phyloP scores from a whole-genome alignment of 1,284 basidiomycete genomes.

The Malassezia yamatoensis region DNA sequence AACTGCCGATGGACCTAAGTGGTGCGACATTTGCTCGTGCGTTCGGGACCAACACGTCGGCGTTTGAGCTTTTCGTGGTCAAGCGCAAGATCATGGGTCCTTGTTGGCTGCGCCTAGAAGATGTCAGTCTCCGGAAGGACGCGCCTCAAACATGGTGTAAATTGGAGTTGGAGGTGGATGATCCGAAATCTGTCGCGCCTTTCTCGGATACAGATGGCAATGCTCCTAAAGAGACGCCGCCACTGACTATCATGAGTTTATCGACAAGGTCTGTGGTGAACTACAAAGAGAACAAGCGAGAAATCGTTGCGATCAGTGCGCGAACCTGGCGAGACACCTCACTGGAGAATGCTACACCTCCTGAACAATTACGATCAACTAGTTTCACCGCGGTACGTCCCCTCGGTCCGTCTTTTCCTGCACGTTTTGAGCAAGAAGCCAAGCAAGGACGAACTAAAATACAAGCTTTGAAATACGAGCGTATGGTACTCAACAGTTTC shows the following conservation, averaged over 20 bases:
- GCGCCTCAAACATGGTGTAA: slow-evolving; percentile 52
- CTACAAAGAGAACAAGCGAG: slow-evolving; percentile 82
- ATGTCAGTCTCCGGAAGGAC: slow-evolving; percentile 57
- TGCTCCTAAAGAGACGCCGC: slow-evolving; percentile 73
- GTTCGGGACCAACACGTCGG: slow-evolving; percentile 83
- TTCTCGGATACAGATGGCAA: slow-evolving; percentile 63
- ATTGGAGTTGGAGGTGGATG: slow-evolving; percentile 71
- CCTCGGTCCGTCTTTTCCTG: slow-evolving; percentile 71
- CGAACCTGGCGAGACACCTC: slow-evolving; percentile 66
- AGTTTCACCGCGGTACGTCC: slow-evolving; percentile 86
- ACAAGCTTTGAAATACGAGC: slow-evolving; percentile 62
- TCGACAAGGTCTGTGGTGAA: slow-evolving; percentile 86
- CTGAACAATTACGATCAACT: slow-evolving; percentile 60
- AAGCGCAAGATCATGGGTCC: slow-evolving; percentile 98
- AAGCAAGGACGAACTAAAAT: slow-evolving; percentile 58
- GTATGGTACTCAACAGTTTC: slow-evolving; percentile 71
- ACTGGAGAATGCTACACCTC: slow-evolving; percentile 42
- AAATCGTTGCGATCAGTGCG: slow-evolving; percentile 75
- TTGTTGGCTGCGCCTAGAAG: slow-evolving; percentile 80
- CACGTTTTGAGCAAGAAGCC: slow-evolving; percentile 60
- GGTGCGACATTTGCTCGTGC: slow-evolving; percentile 77
- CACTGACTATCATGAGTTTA: slow-evolving; percentile 80
- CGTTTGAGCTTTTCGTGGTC: slow-evolving; percentile 87
- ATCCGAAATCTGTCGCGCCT: slow-evolving; percentile 80
- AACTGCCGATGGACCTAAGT: slow-evolving; percentile 57